Conservation (phyloP, 2,329 filamentous ascomycete genomes). For the Colletotrichum aenigma region DNA sequence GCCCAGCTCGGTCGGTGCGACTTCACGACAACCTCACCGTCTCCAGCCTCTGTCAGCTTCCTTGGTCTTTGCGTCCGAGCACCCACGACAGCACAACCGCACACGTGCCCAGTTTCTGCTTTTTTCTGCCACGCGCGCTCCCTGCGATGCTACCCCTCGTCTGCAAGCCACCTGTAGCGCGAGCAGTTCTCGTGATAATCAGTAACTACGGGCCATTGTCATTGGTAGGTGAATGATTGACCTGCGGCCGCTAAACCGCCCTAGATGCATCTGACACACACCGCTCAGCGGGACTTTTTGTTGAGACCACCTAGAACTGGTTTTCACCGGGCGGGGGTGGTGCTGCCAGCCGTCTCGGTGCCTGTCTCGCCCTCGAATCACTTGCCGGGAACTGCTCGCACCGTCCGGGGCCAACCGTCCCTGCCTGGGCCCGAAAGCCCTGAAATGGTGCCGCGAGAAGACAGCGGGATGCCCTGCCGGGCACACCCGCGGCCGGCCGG, state of each 20-base stretch:
- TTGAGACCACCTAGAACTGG: slow-evolving; percentile 10
- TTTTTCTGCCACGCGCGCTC: slow-evolving; percentile 6
- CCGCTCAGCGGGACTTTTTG: slow-evolving; percentile 16
- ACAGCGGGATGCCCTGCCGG: neutral
- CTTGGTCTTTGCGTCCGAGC: neutral
- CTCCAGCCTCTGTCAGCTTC: neutral
- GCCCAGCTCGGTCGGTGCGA: neutral
- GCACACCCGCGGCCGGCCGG: neutral
- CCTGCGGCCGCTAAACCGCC: slow-evolving; percentile 15
- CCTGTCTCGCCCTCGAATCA: neutral
- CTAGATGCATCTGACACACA: slow-evolving; percentile 21
- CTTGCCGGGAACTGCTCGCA: neutral
- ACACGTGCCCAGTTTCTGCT: slow-evolving; percentile 12
- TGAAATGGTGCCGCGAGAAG: neutral
- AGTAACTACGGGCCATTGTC: neutral
- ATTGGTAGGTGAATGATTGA: neutral
- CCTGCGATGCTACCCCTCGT: slow-evolving; percentile 6
- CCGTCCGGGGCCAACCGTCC: neutral
- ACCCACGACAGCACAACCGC: neutral
- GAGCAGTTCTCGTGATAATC: slow-evolving; percentile 11
- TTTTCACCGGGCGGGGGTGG: neutral
- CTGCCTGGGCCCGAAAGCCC: neutral
- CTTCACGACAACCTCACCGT: slow-evolving; percentile 1
- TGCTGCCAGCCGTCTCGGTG: neutral
- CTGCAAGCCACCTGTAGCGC: slow-evolving; percentile 21